These are phyloP conservation scores for Arthrobotrys conoides DNA, from an alignment of 2,329 filamentous ascomycete genomes.

Conservation along the genomic window DNA sequence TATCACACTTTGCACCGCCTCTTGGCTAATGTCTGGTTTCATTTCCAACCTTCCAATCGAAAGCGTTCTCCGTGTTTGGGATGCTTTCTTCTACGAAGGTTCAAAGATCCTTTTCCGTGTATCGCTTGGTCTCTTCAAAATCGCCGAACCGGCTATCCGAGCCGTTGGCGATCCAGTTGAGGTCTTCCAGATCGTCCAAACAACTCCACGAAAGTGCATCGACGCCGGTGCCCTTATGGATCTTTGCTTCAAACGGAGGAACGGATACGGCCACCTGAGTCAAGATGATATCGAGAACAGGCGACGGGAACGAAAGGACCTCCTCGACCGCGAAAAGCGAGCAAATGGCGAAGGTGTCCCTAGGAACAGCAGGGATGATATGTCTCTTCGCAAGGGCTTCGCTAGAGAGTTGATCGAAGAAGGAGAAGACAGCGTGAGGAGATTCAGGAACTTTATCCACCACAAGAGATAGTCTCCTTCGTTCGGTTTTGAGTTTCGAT, in stretches of 20 bases:
- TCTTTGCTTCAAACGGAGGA: constrained; percentile 82
- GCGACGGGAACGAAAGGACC: constrained; percentile 76
- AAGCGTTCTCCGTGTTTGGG: constrained; percentile 92
- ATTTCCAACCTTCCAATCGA: constrained; percentile 94
- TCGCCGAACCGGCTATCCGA: constrained; percentile 84
- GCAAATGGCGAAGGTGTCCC: constrained; percentile 47
- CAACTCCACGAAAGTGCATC: constrained; percentile 82
- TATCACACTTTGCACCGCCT: constrained; percentile 91
- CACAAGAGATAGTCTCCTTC: constrained; percentile 45
- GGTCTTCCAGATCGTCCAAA: constrained; percentile 94
- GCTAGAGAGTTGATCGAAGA: constrained; percentile 61
- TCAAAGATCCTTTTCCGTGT: constrained; percentile 94
- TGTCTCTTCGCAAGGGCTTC: constrained; percentile 62
- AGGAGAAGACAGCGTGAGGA: constrained; percentile 56
- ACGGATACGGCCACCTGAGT: constrained; percentile 84
- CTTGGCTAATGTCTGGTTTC: constrained; percentile 98
- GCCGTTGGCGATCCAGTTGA: constrained; percentile 89
- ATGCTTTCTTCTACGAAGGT: constrained; percentile 95
- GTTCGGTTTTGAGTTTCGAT: constrained; percentile 13
- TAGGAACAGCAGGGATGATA: constrained; percentile 62
- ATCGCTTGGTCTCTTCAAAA: constrained; percentile 90
- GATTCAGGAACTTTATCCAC: constrained; percentile 58
- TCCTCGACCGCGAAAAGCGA: constrained; percentile 63
- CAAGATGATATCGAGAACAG: constrained; percentile 85
- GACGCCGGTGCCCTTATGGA: constrained; percentile 88